Conservation (phyloP, 805 yeast species). For the Ogataea methanolica region DNA sequence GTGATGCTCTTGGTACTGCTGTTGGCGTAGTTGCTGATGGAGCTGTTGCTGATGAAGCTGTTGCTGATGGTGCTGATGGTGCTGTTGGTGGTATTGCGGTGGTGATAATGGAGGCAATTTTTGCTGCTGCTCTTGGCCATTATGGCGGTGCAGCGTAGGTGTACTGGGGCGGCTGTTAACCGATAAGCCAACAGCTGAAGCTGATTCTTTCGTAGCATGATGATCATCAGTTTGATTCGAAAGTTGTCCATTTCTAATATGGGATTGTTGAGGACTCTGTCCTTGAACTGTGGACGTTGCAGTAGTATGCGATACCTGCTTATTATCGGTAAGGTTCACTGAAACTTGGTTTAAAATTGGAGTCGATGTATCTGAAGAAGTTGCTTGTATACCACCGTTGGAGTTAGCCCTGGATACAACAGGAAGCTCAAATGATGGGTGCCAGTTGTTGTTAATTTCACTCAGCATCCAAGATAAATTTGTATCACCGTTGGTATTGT, state of each 20-base stretch:
- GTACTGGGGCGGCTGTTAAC: too few relatives aligned
- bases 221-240: too few relatives aligned
- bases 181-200: too few relatives aligned
- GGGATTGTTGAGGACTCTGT: background rate
- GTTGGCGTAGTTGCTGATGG: background rate
- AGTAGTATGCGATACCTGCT: background rate
- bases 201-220: too few relatives aligned
- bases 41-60: background rate
- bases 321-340: too few relatives aligned
- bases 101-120: background rate
- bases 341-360: background rate
- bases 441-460: conserved; percentile 15
- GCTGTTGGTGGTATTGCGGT: background rate
- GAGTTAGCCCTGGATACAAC: background rate
- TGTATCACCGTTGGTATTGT: background rate
- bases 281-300: background rate
- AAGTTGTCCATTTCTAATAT: too few relatives aligned
- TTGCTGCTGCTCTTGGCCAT: background rate
- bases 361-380: background rate
- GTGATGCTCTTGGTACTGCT: background rate
- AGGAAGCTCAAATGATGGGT: conserved; percentile 11
- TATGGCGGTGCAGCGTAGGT: background rate
- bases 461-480: conserved; percentile 2
- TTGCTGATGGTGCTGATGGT: background rate
- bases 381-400: background rate